Evolutionary conservation across 2,329 filamentous ascomycete genomes (phyloP).

Genomic region (Furcasterigmium sp.): DNA sequence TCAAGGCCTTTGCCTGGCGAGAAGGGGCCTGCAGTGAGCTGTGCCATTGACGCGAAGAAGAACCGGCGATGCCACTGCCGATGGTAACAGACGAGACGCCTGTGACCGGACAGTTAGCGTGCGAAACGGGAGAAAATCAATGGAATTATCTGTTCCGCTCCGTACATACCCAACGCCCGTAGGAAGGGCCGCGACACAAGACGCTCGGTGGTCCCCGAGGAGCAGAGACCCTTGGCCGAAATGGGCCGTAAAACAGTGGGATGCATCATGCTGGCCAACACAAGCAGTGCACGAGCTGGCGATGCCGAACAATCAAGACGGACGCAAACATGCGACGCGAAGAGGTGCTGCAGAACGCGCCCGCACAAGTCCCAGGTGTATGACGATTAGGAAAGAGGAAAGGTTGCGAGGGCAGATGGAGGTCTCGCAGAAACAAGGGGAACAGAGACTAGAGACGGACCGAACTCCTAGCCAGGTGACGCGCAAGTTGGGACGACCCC

Average conservation of each 20-base stretch:
- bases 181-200: conserved; percentile 7
- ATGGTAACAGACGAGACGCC: conserved; percentile 2
- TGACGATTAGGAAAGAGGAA: background rate
- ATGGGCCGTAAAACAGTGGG: conserved; percentile 9
- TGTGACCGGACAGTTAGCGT: background rate
- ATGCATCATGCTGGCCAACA: conserved; percentile 8
- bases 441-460: background rate
- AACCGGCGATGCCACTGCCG: conserved; percentile 8
- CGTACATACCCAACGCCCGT: conserved; percentile 4
- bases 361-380: background rate
- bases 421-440: background rate
- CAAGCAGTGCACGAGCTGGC: conserved; percentile 7
- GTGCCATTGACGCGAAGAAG: conserved; percentile 31
- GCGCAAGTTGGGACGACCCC: background rate
- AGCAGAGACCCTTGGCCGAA: conserved; percentile 7
- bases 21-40: conserved; percentile 18
- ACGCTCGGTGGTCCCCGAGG: conserved; percentile 4
- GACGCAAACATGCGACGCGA: conserved; percentile 6
- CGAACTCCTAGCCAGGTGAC: background rate
- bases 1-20: conserved; percentile 19
- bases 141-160: background rate
- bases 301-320: conserved; percentile 6
- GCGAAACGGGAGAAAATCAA: background rate
- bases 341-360: background rate
- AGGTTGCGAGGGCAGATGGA: background rate